Base-by-base conservation (phyloP, 805 yeast genomes). In the Candida maltosa region DNA sequence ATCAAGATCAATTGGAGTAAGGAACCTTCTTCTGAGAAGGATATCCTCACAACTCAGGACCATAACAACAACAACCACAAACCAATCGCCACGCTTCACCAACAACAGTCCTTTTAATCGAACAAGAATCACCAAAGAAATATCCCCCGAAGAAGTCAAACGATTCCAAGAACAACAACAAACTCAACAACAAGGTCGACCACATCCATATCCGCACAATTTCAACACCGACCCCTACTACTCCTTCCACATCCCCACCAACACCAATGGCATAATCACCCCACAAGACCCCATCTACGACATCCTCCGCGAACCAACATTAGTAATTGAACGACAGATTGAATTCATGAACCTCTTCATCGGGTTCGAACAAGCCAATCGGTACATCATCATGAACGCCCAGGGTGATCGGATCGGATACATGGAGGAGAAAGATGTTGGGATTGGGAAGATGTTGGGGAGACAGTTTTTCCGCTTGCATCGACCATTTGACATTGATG, bases 321-420 rank as follows among this genome's bases (percentile, higher is more conserved):
- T 91, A 15, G 87, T 91, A 1, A 77, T 93, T 30, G 96, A 91
- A 52, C 72, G 98, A 38, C 84, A 86, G 52, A 68, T 93, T 16
- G 97, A 93, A 62, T 73, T 82, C 65, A 81, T 87, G 87, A 89
- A 87, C 52, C 69, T 93, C 12, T 73, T 88, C 35, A 52, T 89
- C 9, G 97, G 97, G 1, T 87, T 85, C 49, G 97, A 91, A 56
- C 97, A 93, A 61, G 87, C 93, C 2, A 91, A 89, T 54, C 65
- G 72, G 44, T 91, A 91, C 53, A 71, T 69, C 9, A 73, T 93
- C 29, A 71, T 81, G 78, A 83, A 87, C 55, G 72, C 83, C 0
- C 47, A 66, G 43, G 97, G 97, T 1, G 69, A 76, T 35, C 79
- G 76, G 34, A 51, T 93, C 6, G 98, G 96, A 0, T 80, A 70